Base-by-base conservation (phyloP, 202 grass and related monocot genomes). In the Zoysia matrella region DNA sequence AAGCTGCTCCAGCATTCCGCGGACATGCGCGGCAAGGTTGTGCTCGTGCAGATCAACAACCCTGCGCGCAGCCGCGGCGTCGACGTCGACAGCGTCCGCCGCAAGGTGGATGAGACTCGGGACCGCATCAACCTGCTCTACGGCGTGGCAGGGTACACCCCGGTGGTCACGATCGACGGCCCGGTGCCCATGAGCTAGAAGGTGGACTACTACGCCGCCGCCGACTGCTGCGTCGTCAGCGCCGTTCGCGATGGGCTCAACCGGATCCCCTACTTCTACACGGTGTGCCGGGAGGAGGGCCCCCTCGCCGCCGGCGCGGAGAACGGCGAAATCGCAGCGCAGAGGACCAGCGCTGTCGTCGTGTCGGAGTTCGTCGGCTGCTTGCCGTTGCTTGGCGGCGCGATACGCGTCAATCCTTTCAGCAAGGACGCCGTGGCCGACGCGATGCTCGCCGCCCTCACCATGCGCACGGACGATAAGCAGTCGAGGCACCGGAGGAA, bases 41-140 rank as follows among this genome's bases (percentile, higher is more conserved):
- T 87, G 62, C 85, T 87, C 16, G 71, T 86, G 10, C 84, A 86
- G 78, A 86, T 86, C 39, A 74, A 75, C 64, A 86, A 86, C 65
- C 71, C 77, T 0, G 71, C 71, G 30, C 77, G 77, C 39, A 64
- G 64, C 71, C 45, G 7, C 3, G 84, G 84, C 3, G 7, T 11
- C 52, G 71, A 76, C 65, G 47, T 47, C 36, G 78, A 81, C 52
- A 46, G 3, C 45, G 64, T 80, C 70, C 63, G 45, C 40, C 14
- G 1, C 48, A 72, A 76, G 65, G 45, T 57, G 16, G 15, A 36
- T 1, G 3, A 7, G n/a, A 69, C 69, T 2, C 7, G 5, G 39
- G 3, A 39, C 6, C 79, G 84, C 47, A 76, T 86, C 54, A 76
- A 81, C 47, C 0, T 0, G 1, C 54, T 46, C 2, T 81, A 69